Base-by-base conservation (phyloP, 768 basidiomycete genomes). In the Lentinula detonsa region DNA sequence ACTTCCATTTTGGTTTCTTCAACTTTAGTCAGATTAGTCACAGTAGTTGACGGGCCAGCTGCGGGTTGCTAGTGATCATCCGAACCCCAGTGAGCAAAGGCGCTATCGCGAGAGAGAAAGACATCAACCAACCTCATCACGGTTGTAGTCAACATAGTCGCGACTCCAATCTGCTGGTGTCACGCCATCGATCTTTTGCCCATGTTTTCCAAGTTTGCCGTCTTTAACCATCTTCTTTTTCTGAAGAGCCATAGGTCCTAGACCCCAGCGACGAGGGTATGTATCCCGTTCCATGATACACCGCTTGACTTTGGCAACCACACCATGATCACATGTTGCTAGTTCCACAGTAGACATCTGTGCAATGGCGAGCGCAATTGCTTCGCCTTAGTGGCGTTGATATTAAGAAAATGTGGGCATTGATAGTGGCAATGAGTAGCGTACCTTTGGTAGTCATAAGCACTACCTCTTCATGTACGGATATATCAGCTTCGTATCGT, bases 241-340 rank as follows among this genome's bases (percentile, higher is more conserved):
- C 73, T 96, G 90, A 58, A 92, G 77, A 13, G 97, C 96, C 74
- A 95, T 85, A 21, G 97, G 97, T n/a, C 97, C 97, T 56, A 98
- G 84, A 54, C 97, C 97, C 97, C 97, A 98, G 64, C 95, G 86
- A 60, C 97, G 86, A 43, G 97, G 97, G 74, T 99, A 99, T 18
- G 93, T 91, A 74, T 99, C 97, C 40, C 96, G 88, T 73, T 98
- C 97, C 97, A 99, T 99, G 70, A 99, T 98, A 71, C 96, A 98
- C 56, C 97, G 82, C 78, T 99, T 99, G 70, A 99, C 94, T 77
- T 98, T 98, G 39, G 97, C 97, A 46, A 98, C 96, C 61, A 99
- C 93, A 51, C 97, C 97, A 70, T 99, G 96, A 72, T 98, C 95
- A 73, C 96, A 98, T 2, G 95, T 96, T 8, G 94, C 91, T 54